These are phyloP conservation scores for Thraustotheca clavata DNA, from an alignment of 352 stramenopile species.

Conservation along the genomic window DNA sequence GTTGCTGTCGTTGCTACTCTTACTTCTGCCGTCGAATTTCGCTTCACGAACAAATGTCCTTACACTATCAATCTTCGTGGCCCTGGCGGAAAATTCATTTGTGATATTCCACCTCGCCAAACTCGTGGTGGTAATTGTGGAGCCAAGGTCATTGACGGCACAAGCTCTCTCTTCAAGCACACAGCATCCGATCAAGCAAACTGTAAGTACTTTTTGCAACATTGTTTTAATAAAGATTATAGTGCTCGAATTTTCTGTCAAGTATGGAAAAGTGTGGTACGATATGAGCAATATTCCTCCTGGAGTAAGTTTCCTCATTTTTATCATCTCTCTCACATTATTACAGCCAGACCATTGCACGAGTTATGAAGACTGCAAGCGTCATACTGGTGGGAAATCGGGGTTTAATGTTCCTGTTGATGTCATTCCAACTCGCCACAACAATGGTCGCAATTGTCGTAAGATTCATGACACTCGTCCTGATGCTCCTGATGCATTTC, in stretches of 20 bases:
- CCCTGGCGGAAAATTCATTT: conserved; percentile 5
- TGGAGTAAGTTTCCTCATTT: not conserved
- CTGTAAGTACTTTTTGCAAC: no score
- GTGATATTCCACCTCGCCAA: not conserved
- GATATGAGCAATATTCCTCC: conserved; percentile 26
- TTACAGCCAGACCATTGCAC: conserved; percentile 10
- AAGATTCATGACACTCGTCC: not conserved
- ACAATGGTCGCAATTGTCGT: not conserved
- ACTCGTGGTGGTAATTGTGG: conserved; percentile 6
- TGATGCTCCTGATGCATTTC: not conserved
- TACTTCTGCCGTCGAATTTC: no score
- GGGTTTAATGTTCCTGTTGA: conserved; percentile 24
- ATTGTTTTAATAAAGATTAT: no score
- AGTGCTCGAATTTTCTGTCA: conserved; percentile 17
- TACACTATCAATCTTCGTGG: conserved; percentile 20
- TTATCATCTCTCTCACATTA: no score
- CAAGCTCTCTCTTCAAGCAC: conserved; percentile 16
- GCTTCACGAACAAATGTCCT: conserved; percentile 14
- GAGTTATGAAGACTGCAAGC: conserved; percentile 20
- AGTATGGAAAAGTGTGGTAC: conserved; percentile 24
- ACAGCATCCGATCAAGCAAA: conserved; percentile 12
- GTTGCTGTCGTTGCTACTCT: no score
- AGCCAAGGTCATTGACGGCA: no score
- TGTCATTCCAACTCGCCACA: conserved; percentile 10
- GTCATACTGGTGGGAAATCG: conserved; percentile 14